These are phyloP conservation scores for Trypanosoma melophagium DNA, from an alignment of 208 protist genomes.

Conservation along the genomic window DNA sequence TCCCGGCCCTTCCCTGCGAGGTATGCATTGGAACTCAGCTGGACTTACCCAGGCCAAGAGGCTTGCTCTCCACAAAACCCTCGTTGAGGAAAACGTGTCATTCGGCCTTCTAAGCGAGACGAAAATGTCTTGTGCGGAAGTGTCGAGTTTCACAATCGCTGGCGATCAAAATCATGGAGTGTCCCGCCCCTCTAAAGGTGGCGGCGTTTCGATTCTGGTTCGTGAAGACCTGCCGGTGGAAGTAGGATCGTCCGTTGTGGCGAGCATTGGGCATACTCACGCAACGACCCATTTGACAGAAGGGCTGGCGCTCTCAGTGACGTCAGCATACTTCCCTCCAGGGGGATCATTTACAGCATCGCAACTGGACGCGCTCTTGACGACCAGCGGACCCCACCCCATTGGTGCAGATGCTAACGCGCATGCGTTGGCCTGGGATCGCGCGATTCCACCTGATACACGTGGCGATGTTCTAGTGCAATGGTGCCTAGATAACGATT, in stretches of 20 bases:
- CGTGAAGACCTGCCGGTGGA: neutral
- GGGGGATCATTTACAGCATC: neutral
- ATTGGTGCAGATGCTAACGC: constrained; percentile 17
- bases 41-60: constrained; percentile 9
- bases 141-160: neutral
- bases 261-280: neutral
- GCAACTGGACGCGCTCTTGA: constrained; percentile 1
- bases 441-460: neutral
- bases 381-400: neutral
- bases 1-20: constrained; percentile 6
- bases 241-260: neutral
- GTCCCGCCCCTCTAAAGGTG: neutral
- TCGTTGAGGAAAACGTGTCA: constrained; percentile 8
- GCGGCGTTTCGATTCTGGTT: neutral
- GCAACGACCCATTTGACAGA: neutral
- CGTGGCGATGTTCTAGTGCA: constrained; percentile 1
- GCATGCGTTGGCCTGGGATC: constrained; percentile 12
- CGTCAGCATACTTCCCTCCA: constrained; percentile 5
- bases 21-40: constrained; percentile 9
- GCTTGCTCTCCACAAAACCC: neutral
- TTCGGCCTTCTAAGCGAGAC: constrained; percentile 15
- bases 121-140: constrained; percentile 1
- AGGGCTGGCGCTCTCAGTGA: neutral
- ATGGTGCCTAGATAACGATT: constrained; percentile 11
- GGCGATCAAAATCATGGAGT: neutral